These are phyloP conservation scores for Kodamaea leandrae DNA, from an alignment of 805 yeast genomes.

Conservation along the genomic window DNA sequence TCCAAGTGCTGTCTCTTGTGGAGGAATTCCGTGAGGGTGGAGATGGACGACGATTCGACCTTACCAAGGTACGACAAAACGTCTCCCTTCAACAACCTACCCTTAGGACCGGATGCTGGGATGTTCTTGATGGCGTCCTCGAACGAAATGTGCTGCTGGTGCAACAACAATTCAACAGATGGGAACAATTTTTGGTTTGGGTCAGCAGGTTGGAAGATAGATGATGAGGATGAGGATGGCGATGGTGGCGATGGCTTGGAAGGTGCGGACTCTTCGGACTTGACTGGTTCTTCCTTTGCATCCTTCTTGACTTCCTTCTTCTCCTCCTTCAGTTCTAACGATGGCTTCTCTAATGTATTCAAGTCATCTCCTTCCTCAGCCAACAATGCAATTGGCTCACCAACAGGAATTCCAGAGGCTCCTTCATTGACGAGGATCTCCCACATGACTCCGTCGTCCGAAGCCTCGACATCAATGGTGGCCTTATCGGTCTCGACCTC, in stretches of 20 bases:
- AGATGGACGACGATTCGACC: conserved; percentile 56
- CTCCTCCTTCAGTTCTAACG: conserved; percentile 22
- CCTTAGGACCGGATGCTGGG: conserved; percentile 84
- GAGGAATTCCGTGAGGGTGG: conserved; percentile 54
- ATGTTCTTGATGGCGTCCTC: conserved; percentile 72
- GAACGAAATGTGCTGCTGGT: conserved; percentile 56
- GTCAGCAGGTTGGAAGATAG: conserved; percentile 48
- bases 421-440: conserved; percentile 73
- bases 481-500: conserved; percentile 90
- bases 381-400: conserved; percentile 81
- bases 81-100: conserved; percentile 87
- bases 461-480: conserved; percentile 80
- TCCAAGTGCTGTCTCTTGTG: conserved; percentile 62
- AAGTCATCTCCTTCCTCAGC: conserved; percentile 91
- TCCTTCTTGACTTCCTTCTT: conserved; percentile 11
- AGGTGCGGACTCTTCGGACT: neutral
- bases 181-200: conserved; percentile 70
- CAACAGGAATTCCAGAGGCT: conserved; percentile 76
- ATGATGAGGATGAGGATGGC: conserved; percentile 2
- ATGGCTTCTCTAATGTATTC: conserved; percentile 58
- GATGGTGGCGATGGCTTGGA: conserved; percentile 8
- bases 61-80: conserved; percentile 79
- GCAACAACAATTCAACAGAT: conserved; percentile 68
- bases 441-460: conserved; percentile 87
- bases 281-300: conserved; percentile 3